Percentiles rank a stretch among this genome's conserved stretches.
Evolutionary conservation across 495 filamentous ascomycete species (phyloP).

Genomic region (Lasiosphaeria hispida): DNA sequence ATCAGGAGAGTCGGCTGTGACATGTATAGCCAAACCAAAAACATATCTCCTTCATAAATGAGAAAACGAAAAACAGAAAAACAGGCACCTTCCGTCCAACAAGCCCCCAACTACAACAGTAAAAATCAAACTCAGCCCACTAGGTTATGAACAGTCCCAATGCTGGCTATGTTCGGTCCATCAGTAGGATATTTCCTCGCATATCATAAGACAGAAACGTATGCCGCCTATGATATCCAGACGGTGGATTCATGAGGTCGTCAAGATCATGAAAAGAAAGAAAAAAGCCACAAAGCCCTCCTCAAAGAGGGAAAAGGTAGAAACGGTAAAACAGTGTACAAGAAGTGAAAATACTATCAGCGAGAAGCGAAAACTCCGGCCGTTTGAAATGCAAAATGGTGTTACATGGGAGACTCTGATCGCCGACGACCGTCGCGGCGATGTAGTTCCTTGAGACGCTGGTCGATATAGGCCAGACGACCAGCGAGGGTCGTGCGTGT

Average conservation of each 20-base stretch:
- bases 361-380: not conserved
- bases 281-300: not conserved
- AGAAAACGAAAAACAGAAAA: not conserved
- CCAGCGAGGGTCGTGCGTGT: constrained; percentile 40
- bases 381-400: not conserved
- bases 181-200: constrained; percentile 19
- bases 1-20: not conserved
- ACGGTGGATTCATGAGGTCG: constrained; percentile 10
- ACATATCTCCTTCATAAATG: not conserved
- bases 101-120: not conserved
- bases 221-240: constrained; percentile 9
- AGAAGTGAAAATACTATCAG: constrained; percentile 7
- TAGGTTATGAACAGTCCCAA: constrained; percentile 16
- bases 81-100: not conserved
- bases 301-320: not conserved
- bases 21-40: not conserved
- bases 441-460: constrained; percentile 51
- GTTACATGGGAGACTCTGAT: constrained; percentile 43
- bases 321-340: constrained; percentile 15
- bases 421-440: constrained; percentile 35
- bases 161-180: constrained; percentile 13
- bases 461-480: constrained; percentile 51
- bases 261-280: constrained; percentile 14
- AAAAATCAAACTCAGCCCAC: constrained; percentile 1
- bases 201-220: constrained; percentile 5